phyloP scores from a whole-genome alignment of 2,329 filamentous ascomycete species.

The Sclerotinia glacialis region DNA sequence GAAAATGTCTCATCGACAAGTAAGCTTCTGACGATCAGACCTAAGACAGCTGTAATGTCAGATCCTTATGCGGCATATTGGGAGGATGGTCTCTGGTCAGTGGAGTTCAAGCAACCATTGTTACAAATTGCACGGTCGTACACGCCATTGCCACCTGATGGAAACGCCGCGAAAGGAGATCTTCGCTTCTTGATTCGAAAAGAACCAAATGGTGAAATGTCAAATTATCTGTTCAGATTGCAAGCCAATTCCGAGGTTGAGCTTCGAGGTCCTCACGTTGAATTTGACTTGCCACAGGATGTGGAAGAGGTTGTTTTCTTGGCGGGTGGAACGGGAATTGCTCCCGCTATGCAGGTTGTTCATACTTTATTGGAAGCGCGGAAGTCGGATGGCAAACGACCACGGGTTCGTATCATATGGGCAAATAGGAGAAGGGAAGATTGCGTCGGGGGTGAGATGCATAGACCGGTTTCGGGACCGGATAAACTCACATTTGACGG shows the following conservation, averaged over 20 bases:
- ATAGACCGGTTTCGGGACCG: conserved; percentile 34
- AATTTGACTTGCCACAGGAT: conserved; percentile 58
- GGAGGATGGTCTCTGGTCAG: conserved; percentile 72
- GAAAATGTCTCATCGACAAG: conserved; percentile 64
- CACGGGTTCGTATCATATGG: conserved; percentile 74
- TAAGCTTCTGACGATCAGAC: conserved; percentile 64
- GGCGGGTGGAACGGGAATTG: conserved; percentile 81
- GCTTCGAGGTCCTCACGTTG: conserved; percentile 73
- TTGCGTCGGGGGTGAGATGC: conserved; percentile 58
- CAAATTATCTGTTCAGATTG: conserved; percentile 70
- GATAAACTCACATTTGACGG: conserved; percentile 20
- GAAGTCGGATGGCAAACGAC: conserved; percentile 37
- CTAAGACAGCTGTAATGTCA: conserved; percentile 31
- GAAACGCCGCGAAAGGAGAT: conserved; percentile 41
- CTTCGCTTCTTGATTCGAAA: conserved; percentile 76
- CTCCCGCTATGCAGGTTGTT: conserved; percentile 80
- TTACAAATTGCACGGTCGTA: conserved; percentile 90
- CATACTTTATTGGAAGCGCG: conserved; percentile 53
- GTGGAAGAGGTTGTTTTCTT: conserved; percentile 69
- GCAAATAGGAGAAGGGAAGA: conserved; percentile 68
- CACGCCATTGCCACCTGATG: conserved; percentile 70
- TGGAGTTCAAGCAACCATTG: conserved; percentile 92
- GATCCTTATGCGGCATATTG: conserved; percentile 48
- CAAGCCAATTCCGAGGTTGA: conserved; percentile 63
- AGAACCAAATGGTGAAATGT: conserved; percentile 80